Evolutionary conservation across 257 asterid genomes (phyloP), one percentile per base, ranked within the genome.

Genomic region (Anisodus tanguticus): DNA sequence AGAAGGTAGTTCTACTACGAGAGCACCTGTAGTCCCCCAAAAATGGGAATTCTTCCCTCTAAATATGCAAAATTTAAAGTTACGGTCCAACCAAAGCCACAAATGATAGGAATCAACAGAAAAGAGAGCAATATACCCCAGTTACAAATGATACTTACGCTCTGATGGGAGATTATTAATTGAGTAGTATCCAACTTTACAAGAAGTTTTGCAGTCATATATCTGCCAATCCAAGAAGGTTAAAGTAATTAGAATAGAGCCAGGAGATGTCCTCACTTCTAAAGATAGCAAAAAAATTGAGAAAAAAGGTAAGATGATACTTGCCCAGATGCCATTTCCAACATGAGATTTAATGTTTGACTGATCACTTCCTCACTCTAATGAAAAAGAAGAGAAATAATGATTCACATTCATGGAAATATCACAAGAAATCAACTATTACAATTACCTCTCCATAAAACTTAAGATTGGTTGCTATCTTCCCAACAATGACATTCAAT

Each of bases 311-410:
- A 85, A 79, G 41, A 45, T 88, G 79, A 71, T 71, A 88, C 95
- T 81, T 86, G 94, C 99, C 99, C 99, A 84, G 99, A 92, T 59
- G 99, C 97, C 89, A 96, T 93, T 90, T 94, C 99, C 91, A 93
- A 89, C 90, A 97, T 93, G 87, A 97, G 91, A 86, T 94, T 95
- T 89, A 97, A 87, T 70, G 98, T 93, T 83, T 97, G 99, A 85
- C 90, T 95, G 60, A 95, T 92, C 82, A 95, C 98, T 85, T 91
- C 98, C 90, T 93, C 98, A 63, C 97, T 87, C 98, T 95, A 91
- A 86, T 68, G 62, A 84, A 64, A 60, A 83, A 53, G 72, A 84
- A 59, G 76, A 82, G 81, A 80, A 22, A 47, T 59, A 64, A 63
- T 66, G 81, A 77, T 67, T 76, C 62, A 53, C 15, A 13, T 35